Percentiles rank a stretch among this genome's conserved stretches.
Conservation (phyloP, 306 rosid species). For the Corylus americana region DNA sequence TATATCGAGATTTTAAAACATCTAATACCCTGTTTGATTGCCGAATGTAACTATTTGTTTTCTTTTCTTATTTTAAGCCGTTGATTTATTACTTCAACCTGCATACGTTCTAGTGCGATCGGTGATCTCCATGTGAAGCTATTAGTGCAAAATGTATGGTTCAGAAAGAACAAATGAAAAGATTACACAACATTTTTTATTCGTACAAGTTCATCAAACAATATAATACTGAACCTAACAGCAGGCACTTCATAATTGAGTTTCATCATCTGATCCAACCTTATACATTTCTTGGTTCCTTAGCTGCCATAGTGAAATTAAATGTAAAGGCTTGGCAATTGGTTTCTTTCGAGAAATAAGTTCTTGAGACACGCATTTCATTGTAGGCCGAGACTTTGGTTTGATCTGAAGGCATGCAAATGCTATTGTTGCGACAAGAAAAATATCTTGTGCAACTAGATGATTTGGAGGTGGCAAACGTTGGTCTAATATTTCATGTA, state of each 20-base stretch:
- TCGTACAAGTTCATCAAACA: no score
- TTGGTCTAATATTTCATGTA: background rate
- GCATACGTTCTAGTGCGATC: background rate
- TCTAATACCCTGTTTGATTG: slow-evolving; percentile 57
- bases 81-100: background rate
- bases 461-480: background rate
- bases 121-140: background rate
- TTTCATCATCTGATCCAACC: no score
- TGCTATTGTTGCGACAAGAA: background rate
- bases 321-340: background rate
- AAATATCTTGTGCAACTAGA: background rate
- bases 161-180: no score
- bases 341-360: background rate
- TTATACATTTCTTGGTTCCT: no score
- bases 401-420: background rate
- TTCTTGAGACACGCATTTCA: background rate
- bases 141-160: no score
- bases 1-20: slow-evolving; percentile 68
- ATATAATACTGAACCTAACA: no score
- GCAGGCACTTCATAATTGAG: background rate
- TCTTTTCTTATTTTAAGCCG: background rate
- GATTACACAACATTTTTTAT: no score
- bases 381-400: background rate
- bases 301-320: no score
- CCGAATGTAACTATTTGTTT: slow-evolving; percentile 31